Base-by-base conservation (phyloP, 306 rosid genomes). In the Citrullus colocynthis region DNA sequence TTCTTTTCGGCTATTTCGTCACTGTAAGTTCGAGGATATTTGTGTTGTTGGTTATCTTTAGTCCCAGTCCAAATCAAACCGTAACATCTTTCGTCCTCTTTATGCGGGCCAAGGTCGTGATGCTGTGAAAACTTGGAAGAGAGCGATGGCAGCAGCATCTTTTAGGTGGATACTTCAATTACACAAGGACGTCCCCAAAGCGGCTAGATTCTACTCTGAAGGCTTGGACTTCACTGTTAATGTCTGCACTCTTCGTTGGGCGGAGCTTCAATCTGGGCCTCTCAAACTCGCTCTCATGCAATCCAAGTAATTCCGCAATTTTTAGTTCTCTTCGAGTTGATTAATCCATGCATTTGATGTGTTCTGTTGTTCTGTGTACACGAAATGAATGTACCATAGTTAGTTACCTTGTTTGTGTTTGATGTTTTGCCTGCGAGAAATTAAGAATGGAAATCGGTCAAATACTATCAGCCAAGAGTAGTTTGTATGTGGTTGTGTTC, bases 181-280 rank as follows among this genome's bases (percentile, higher is more conserved):
- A 62, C 97, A 90, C 83, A 90, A 80, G 63, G 95, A 92, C 79
- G 96, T 92, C 67, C 97, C 96, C 2, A 88, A 87, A 85, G 99
- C 99, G 0, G 97, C 93, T 60, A 85, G 85, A 52, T 89, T 92
- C 81, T 92, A 92, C 83, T 83, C 97, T 0, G 82, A 95, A 83
- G 97, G 97, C 45, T 85, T 90, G 77, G 99, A 86, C 62, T 88
- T 95, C 82, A 89, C 90, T 57, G 84, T 88, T 77, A 84, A 90
- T 56, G 90, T 91, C 69, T 91, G 98, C 83, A 87, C 91, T 66
- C 88, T 84, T 32, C 93, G 90, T 11, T 93, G 96, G 96, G 96
- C 96, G 1, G 97, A 95, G 88, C 97, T 90, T 67, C 96, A 91
- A 56, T 92, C 92, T 0, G 97, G 96, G 49, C 88, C 97, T 64